Percentiles rank a stretch among this genome's conserved stretches.
These are phyloP conservation scores for Hypoxylon sp. DNA, from an alignment of 2,329 filamentous ascomycete species.

Conservation along the genomic window DNA sequence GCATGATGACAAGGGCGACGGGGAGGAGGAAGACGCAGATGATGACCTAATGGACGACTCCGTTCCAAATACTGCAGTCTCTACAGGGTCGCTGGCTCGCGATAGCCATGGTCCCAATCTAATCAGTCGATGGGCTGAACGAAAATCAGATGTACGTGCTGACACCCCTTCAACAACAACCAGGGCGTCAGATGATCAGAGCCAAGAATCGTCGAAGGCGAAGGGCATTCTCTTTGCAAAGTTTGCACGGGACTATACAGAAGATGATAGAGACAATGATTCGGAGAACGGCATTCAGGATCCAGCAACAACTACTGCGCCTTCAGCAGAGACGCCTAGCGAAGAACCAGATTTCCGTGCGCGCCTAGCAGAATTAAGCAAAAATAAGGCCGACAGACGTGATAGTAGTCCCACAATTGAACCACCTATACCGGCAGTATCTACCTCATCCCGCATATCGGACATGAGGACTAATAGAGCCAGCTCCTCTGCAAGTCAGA, in stretches of 20 bases:
- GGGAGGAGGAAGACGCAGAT: slow-evolving; percentile 29
- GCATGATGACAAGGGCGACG: slow-evolving; percentile 22
- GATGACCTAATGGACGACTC: slow-evolving; percentile 27
- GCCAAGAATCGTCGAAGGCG: slow-evolving; percentile 17
- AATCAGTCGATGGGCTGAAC: slow-evolving; percentile 51
- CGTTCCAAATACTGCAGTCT: slow-evolving; percentile 10
- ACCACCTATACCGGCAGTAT: slow-evolving; percentile 55
- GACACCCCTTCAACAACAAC: slow-evolving; percentile 21
- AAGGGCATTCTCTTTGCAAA: slow-evolving; percentile 34
- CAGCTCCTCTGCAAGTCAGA: slow-evolving; percentile 58
- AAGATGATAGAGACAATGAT: slow-evolving; percentile 23
- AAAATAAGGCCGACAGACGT: slow-evolving; percentile 25
- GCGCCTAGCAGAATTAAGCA: slow-evolving; percentile 52
- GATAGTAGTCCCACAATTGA: slow-evolving; percentile 43
- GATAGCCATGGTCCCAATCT: slow-evolving; percentile 35
- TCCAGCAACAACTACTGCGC: slow-evolving; percentile 12
- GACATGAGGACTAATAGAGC: slow-evolving; percentile 47
- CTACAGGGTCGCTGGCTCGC: slow-evolving; percentile 23
- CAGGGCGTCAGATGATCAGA: slow-evolving; percentile 17
- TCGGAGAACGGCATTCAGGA: slow-evolving; percentile 18
- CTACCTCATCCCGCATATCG: slow-evolving; percentile 52
- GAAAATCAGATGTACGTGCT: slow-evolving; percentile 45
- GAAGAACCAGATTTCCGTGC: slow-evolving; percentile 57
- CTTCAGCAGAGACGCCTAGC: slow-evolving; percentile 41
- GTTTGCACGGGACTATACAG: slow-evolving; percentile 18